phyloP scores from a whole-genome alignment of 768 basidiomycete genomes.

The Amanita rubescens region DNA sequence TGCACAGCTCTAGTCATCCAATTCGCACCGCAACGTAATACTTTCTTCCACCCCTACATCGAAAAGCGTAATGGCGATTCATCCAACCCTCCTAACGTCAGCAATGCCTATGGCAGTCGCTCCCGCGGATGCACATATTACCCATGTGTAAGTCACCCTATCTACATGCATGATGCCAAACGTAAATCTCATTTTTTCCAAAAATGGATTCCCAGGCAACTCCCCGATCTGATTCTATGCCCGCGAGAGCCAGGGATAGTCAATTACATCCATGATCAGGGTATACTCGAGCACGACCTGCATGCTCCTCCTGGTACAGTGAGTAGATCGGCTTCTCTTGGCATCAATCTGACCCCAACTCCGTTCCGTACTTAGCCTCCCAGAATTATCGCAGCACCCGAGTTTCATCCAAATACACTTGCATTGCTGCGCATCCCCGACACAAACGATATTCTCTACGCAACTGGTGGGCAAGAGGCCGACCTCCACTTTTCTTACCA shows the following conservation, averaged over 20 bases:
- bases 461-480: conserved; percentile 67
- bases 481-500: conserved; percentile 57
- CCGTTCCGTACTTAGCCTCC: conserved; percentile 25
- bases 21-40: too few relatives aligned
- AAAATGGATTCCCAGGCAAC: conserved; percentile 60
- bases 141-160: conserved; percentile 1
- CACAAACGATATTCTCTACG: conserved; percentile 53
- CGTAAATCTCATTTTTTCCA: neutral
- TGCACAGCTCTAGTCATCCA: too few relatives aligned
- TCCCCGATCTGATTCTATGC: conserved; percentile 70
- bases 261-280: conserved; percentile 45
- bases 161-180: too few relatives aligned
- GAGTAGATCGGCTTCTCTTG: too few relatives aligned
- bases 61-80: conserved; percentile 32
- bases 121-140: conserved; percentile 3
- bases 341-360: conserved; percentile 3
- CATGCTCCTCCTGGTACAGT: conserved; percentile 16
- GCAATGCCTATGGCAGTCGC: conserved; percentile 21
- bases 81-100: conserved; percentile 34
- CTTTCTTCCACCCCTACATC: too few relatives aligned
- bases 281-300: conserved; percentile 55
- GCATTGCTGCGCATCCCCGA: conserved; percentile 46
- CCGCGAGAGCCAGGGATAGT: conserved; percentile 59
- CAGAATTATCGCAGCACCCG: conserved; percentile 42
- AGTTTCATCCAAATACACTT: conserved; percentile 59